Evolutionary conservation across 805 yeast species (phyloP).

Genomic region (Schizosaccharomyces osmophilus): DNA sequence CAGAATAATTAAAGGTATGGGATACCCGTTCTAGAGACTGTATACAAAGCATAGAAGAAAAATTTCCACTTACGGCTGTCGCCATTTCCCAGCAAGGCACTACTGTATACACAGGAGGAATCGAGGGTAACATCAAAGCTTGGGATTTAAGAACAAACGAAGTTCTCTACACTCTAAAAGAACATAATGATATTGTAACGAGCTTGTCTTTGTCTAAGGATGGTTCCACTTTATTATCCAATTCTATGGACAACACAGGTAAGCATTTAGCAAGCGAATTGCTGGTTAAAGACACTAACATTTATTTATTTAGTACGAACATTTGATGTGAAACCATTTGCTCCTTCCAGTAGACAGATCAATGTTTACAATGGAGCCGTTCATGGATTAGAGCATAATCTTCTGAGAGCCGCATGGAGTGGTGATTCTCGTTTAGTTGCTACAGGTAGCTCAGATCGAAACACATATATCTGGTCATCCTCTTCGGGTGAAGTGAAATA

Average conservation of each 20-base stretch:
- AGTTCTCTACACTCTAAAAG: constrained; percentile 23
- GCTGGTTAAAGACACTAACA: constrained; percentile 15
- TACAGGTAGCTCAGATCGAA: constrained; percentile 42
- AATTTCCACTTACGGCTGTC: constrained; percentile 36
- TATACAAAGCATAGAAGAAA: constrained; percentile 19
- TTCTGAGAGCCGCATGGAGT: constrained; percentile 25
- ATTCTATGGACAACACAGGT: background rate
- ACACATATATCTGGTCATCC: constrained; percentile 36
- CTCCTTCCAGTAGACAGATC: constrained; percentile 6
- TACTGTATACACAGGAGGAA: constrained; percentile 33
- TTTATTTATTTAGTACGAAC: constrained; percentile 35
- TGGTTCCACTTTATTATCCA: constrained; percentile 11
- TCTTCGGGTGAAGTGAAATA: constrained; percentile 23
- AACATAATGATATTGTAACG: constrained; percentile 28
- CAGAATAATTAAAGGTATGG: constrained; percentile 21
- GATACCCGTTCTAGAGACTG: constrained; percentile 32
- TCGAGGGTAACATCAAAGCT: constrained; percentile 37
- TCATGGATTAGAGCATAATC: constrained; percentile 24
- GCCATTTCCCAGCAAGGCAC: constrained; percentile 19
- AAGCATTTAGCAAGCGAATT: background rate
- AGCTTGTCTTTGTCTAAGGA: constrained; percentile 26
- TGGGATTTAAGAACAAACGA: constrained; percentile 26
- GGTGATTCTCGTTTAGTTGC: constrained; percentile 17
- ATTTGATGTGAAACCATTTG: constrained; percentile 27
- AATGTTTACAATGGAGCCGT: constrained; percentile 9